Evolutionary conservation across 805 yeast species (phyloP).

Genomic region (Sungouiella blattae): DNA sequence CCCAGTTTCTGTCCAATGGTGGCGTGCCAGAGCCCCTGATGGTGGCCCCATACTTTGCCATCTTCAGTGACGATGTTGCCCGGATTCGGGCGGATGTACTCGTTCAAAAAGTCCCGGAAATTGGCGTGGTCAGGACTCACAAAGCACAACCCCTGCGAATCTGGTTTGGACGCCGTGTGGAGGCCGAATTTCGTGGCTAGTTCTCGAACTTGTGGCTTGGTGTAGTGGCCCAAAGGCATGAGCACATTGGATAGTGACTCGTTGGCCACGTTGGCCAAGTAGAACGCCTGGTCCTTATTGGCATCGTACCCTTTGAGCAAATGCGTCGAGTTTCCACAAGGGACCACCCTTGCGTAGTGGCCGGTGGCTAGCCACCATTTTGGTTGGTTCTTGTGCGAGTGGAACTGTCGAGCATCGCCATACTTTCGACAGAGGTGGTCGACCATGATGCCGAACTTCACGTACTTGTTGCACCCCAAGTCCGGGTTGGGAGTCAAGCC

Average conservation of each 20-base stretch:
- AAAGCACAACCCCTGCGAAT: conserved; percentile 93
- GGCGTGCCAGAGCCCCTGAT: conserved; percentile 89
- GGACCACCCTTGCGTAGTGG: conserved; percentile 62
- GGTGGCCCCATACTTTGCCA: conserved; percentile 76
- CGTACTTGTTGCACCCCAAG: conserved; percentile 76
- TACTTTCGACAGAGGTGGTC: conserved; percentile 41
- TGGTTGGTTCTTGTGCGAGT: no score
- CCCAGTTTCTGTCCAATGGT: conserved; percentile 88
- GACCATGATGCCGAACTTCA: conserved; percentile 81
- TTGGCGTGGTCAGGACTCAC: conserved; percentile 62
- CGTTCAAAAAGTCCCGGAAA: conserved; percentile 68
- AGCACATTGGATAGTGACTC: conserved; percentile 46
- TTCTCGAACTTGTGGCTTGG: conserved; percentile 70
- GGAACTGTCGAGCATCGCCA: conserved; percentile 1
- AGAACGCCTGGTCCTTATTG: conserved; percentile 87
- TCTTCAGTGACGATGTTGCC: conserved; percentile 79
- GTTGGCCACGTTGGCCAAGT: conserved; percentile 64
- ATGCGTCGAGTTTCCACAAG: conserved; percentile 33
- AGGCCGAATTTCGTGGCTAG: conserved; percentile 55
- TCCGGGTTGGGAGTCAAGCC: conserved; percentile 97
- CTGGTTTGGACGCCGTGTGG: conserved; percentile 75
- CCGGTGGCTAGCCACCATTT: conserved; percentile 90
- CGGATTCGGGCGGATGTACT: conserved; percentile 67
- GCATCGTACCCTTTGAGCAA: conserved; percentile 56
- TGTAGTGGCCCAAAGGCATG: conserved; percentile 77